Conservation (phyloP, 257 asterid species). For the Asclepias syriaca region DNA sequence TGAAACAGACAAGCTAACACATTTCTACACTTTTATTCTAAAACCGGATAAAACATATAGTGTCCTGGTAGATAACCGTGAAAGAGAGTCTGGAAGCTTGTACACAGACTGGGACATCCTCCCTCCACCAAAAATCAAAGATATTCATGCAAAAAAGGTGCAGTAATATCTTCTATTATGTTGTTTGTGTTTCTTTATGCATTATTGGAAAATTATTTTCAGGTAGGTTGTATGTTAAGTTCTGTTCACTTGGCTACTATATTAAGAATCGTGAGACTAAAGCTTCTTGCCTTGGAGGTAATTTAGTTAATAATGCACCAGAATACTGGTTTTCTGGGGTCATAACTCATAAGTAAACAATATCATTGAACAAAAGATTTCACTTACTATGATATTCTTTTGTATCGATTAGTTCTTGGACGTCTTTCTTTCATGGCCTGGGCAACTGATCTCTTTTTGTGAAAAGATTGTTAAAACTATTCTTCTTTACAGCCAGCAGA, state of each 20-base stretch:
- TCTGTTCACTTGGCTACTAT: neutral
- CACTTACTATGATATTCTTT: neutral
- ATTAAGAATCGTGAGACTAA: neutral
- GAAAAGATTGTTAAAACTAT: constrained; percentile 3
- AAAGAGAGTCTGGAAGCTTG: constrained; percentile 84
- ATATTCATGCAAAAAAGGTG: constrained; percentile 61
- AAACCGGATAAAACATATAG: constrained; percentile 39
- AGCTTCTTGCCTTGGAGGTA: neutral
- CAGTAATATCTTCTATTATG: neutral
- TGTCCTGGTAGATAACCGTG: constrained; percentile 63
- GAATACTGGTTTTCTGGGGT: neutral
- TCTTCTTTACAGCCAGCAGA: constrained; percentile 58
- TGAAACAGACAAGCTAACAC: constrained; percentile 40
- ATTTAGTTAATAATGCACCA: neutral
- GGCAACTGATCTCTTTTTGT: neutral
- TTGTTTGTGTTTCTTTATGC: neutral
- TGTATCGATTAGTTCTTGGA: neutral
- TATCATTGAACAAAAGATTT: neutral
- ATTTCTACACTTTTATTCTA: constrained; percentile 38
- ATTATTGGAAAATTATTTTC: neutral
- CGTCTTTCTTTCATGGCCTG: neutral
- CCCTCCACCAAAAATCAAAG: constrained; percentile 79
- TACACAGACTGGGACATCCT: constrained; percentile 84
- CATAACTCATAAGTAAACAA: neutral
- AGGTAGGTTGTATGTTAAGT: neutral